phyloP scores from a whole-genome alignment of 108 stramenopile species.

The Cyclotella choctawhatcheeana region DNA sequence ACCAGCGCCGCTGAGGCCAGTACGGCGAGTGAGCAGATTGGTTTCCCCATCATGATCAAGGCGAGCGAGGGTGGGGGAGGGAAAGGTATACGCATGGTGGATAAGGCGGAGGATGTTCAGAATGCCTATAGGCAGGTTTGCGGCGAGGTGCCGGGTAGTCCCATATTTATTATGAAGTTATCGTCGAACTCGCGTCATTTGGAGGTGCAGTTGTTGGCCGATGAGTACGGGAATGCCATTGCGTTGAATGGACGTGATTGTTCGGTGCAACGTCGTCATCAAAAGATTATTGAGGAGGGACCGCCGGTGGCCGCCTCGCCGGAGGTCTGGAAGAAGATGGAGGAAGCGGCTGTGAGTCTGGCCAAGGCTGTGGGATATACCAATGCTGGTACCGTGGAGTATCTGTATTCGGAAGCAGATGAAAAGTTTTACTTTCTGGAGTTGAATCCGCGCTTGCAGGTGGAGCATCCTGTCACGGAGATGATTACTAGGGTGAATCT shows the following conservation, averaged over 20 bases:
- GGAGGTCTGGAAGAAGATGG: slow-evolving; percentile 95
- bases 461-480: slow-evolving; percentile 99
- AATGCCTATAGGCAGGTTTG: slow-evolving; percentile 96
- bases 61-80: slow-evolving; percentile 99
- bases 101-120: slow-evolving; percentile 73
- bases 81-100: slow-evolving; percentile 96
- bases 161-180: slow-evolving; percentile 98
- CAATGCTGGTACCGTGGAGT: slow-evolving; percentile 99
- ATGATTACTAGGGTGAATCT: slow-evolving; percentile 98
- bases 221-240: slow-evolving; percentile 97
- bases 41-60: slow-evolving; percentile 99
- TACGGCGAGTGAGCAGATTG: slow-evolving; percentile 83
- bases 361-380: slow-evolving; percentile 98
- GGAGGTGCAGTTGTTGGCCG: slow-evolving; percentile 98
- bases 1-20: slow-evolving; percentile 77
- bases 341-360: slow-evolving; percentile 94
- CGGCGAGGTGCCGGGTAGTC: slow-evolving; percentile 97
- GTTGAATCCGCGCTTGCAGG: slow-evolving; percentile 97
- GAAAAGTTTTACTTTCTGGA: slow-evolving; percentile 98
- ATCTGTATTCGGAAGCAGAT: slow-evolving; percentile 92
- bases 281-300: slow-evolving; percentile 99
- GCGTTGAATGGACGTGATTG: slow-evolving; percentile 99
- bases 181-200: slow-evolving; percentile 91
- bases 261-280: slow-evolving; percentile 98
- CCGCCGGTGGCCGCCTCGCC: slow-evolving; percentile 95